These are phyloP conservation scores for Viola odorata DNA, from an alignment of 345 rosid genomes.

Conservation along the genomic window DNA sequence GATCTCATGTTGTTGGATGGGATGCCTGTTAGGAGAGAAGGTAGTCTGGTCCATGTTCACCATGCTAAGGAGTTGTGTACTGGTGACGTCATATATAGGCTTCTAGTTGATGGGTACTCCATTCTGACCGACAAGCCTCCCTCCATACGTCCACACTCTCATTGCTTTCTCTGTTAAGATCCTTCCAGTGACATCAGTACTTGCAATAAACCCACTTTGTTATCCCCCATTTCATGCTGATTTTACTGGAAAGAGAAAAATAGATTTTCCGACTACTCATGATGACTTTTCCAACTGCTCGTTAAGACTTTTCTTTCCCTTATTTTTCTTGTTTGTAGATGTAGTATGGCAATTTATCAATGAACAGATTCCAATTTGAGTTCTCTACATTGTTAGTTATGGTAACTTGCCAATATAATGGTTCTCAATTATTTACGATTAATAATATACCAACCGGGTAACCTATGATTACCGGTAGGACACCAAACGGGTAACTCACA, in stretches of 20 bases:
- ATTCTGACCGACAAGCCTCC: slow-evolving; percentile 88
- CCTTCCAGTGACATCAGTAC: slow-evolving; percentile 61
- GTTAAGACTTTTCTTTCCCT: too few species aligned
- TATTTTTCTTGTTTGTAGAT: too few species aligned
- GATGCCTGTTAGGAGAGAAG: slow-evolving; percentile 57
- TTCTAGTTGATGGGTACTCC: slow-evolving; percentile 64
- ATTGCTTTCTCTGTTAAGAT: slow-evolving; percentile 69
- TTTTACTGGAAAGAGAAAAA: slow-evolving; percentile 96
- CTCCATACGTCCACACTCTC: slow-evolving; percentile 85
- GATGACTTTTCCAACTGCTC: too few species aligned
- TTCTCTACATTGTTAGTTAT: too few species aligned
- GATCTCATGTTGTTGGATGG: slow-evolving; percentile 55
- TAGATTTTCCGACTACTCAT: too few species aligned
- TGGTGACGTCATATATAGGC: slow-evolving; percentile 62
- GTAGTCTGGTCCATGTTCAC: slow-evolving; percentile 39
- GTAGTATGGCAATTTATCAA: too few species aligned
- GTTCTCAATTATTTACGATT: too few species aligned
- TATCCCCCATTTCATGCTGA: slow-evolving; percentile 90
- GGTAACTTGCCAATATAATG: too few species aligned
- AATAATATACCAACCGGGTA: too few species aligned
- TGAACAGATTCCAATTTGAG: too few species aligned
- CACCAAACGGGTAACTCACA: too few species aligned
- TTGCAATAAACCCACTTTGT: slow-evolving; percentile 79
- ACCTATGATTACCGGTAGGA: too few species aligned
- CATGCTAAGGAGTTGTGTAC: slow-evolving; percentile 41